phyloP scores from a whole-genome alignment of 495 filamentous ascomycete genomes.

The Xylona heveae region DNA sequence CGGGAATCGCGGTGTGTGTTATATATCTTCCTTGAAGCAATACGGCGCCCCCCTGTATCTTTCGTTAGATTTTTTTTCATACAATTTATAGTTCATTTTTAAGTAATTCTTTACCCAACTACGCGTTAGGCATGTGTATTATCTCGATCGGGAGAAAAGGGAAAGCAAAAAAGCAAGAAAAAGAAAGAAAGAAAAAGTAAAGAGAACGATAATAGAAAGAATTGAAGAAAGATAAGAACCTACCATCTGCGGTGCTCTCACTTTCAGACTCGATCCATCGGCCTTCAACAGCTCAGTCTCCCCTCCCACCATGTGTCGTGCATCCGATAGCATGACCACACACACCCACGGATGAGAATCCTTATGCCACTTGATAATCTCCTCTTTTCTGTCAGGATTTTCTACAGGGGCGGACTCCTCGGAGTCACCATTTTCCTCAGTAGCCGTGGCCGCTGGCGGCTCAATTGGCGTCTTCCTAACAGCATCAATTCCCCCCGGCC shows the following conservation, averaged over 20 bases:
- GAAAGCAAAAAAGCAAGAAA: too few species aligned
- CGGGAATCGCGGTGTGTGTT: conserved; percentile 8
- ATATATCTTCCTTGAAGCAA: conserved; percentile 11
- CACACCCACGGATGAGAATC: conserved; percentile 9
- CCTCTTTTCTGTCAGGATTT: too few species aligned
- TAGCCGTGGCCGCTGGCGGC: neutral
- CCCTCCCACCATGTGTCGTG: conserved; percentile 7
- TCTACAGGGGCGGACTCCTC: neutral
- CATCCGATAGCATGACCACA: conserved; percentile 9
- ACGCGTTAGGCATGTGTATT: too few species aligned
- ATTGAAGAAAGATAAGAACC: too few species aligned
- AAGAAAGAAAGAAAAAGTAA: too few species aligned
- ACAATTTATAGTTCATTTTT: too few species aligned
- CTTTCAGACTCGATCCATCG: conserved; percentile 6
- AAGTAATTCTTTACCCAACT: too few species aligned
- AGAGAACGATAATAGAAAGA: too few species aligned
- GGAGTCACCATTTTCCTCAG: neutral
- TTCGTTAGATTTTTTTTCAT: too few species aligned
- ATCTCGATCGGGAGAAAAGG: too few species aligned
- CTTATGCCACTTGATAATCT: too few species aligned
- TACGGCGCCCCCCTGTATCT: conserved; percentile 10
- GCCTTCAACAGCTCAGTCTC: conserved; percentile 8
- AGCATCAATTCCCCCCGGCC: neutral
- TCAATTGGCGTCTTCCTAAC: neutral
- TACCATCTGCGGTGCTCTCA: conserved; percentile 7